Evolutionary conservation across 441 rosid species (phyloP).

Genomic region (Adansonia grandidieri): DNA sequence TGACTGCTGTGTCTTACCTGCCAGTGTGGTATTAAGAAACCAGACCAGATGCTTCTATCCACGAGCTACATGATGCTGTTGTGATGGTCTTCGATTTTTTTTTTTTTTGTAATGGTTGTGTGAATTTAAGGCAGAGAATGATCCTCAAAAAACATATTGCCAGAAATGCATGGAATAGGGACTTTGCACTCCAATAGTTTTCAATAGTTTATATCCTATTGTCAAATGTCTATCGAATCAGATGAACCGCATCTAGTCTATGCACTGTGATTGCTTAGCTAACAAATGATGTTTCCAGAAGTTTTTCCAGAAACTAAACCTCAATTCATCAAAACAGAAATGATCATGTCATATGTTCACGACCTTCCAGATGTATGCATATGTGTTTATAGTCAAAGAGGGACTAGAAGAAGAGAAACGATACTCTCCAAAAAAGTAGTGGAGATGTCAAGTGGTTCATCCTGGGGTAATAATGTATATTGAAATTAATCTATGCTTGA

Average conservation of each 20-base stretch:
- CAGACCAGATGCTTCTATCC: neutral
- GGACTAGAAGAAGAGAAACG: neutral
- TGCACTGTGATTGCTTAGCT: conserved; percentile 6
- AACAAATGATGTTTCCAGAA: neutral
- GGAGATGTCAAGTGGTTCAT: neutral
- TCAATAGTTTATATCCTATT: too few species aligned
- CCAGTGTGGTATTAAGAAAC: conserved; percentile 1
- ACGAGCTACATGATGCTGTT: conserved; percentile 19
- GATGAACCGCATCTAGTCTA: neutral
- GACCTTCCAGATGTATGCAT: neutral
- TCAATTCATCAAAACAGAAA: neutral
- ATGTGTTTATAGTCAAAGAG: neutral
- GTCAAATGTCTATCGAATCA: neutral
- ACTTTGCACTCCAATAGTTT: neutral
- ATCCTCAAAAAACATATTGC: conserved; percentile 15
- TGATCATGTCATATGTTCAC: neutral
- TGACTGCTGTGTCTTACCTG: neutral
- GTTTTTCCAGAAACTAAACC: neutral
- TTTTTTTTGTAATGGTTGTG: conserved; percentile 19
- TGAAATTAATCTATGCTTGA: neutral
- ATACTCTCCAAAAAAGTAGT: neutral
- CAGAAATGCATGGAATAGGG: conserved; percentile 15
- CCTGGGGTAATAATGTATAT: neutral
- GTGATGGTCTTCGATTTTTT: conserved; percentile 6
- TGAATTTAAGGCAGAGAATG: conserved; percentile 26